A percentile compares a stretch with the other conserved stretches of the same genome.
phyloP scores from a whole-genome alignment of 371 early-diverging fungal genomes.

The Zychaea mexicana region DNA sequence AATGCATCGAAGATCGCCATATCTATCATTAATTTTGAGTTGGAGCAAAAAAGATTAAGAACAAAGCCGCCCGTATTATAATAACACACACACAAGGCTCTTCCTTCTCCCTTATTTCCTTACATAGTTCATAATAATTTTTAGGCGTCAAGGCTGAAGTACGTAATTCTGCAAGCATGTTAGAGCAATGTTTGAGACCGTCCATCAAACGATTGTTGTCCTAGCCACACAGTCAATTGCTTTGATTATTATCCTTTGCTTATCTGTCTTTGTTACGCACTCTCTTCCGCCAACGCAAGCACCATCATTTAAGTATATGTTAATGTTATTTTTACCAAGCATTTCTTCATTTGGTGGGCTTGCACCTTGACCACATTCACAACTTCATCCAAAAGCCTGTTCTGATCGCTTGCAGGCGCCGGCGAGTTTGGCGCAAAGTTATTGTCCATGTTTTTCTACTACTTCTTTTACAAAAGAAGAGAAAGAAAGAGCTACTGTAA shows the following conservation, averaged over 20 bases:
- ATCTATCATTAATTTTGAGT: conserved; percentile 41
- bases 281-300: no score
- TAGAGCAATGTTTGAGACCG: conserved; percentile 93
- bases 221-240: conserved; percentile 38
- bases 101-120: conserved; percentile 9
- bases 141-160: conserved; percentile 93
- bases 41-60: background rate
- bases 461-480: no score
- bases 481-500: background rate
- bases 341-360: conserved; percentile 86
- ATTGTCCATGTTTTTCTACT: background rate
- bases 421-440: conserved; percentile 25
- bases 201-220: conserved; percentile 91
- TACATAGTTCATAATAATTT: conserved; percentile 96
- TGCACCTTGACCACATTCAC: conserved; percentile 85
- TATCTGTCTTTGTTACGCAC: no score
- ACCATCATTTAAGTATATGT: background rate
- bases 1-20: conserved; percentile 96
- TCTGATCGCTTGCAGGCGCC: conserved; percentile 72
- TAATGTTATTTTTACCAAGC: conserved; percentile 60
- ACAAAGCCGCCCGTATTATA: background rate
- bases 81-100: background rate
- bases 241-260: background rate
- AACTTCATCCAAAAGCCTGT: conserved; percentile 82
- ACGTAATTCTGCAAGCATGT: conserved; percentile 93